A percentile compares a stretch with the other conserved stretches of the same genome.
Evolutionary conservation across 768 basidiomycete species (phyloP).

Genomic region (Chlorophyllum brunneum): DNA sequence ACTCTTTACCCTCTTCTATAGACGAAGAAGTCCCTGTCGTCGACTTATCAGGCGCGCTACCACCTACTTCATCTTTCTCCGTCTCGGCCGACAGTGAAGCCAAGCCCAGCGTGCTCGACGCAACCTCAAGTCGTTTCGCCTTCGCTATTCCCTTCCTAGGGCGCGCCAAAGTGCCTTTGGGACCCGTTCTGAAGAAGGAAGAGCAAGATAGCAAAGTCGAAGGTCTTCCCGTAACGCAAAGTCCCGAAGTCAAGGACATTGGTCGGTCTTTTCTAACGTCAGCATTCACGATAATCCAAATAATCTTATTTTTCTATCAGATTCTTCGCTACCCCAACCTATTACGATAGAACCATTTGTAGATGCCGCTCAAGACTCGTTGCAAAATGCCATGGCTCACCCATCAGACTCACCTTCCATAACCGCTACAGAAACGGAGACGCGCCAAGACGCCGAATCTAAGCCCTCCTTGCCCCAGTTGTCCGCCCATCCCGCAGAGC

Average conservation of each 20-base stretch:
- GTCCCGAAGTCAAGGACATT: neutral
- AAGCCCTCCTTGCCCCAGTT: neutral
- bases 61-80: neutral
- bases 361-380: conserved; percentile 10
- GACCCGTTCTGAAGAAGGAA: neutral
- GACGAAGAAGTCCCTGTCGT: conserved; percentile 18
- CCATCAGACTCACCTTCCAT: neutral
- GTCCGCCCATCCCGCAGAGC: neutral
- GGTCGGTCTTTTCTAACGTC: conserved; percentile 1
- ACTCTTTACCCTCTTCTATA: conserved; percentile 11
- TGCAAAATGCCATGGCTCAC: conserved; percentile 5
- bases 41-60: conserved; percentile 10
- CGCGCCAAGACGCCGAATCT: neutral
- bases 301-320: conserved; percentile 6
- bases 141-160: conserved; percentile 20
- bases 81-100: neutral
- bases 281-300: conserved; percentile 1
- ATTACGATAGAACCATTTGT: neutral
- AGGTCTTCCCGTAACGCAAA: neutral
- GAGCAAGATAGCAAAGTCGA: neutral
- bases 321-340: neutral
- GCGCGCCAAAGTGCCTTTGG: conserved; percentile 15
- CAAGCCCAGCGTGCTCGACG: neutral
- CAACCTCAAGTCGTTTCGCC: conserved; percentile 14
- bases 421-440: neutral